These are phyloP conservation scores for Metschnikowia santaceciliae DNA, from an alignment of 805 yeast genomes.

Conservation along the genomic window DNA sequence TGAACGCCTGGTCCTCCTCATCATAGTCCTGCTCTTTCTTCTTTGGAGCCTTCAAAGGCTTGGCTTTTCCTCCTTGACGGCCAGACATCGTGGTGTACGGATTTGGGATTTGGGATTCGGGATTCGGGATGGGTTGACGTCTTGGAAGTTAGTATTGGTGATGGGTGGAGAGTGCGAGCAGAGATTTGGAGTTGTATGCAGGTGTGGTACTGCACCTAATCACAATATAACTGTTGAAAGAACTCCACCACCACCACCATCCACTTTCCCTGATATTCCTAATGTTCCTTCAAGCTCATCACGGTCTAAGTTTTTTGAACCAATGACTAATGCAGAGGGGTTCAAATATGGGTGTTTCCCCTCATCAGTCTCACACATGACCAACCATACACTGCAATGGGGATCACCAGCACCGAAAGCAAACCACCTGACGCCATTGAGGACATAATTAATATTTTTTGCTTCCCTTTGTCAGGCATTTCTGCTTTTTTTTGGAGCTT, in stretches of 20 bases:
- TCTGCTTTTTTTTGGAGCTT: too few relatives aligned
- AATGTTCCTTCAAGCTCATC: too few relatives aligned
- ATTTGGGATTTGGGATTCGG: neutral
- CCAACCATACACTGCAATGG: conserved; percentile 49
- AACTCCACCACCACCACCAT: too few relatives aligned
- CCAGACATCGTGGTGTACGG: conserved; percentile 62
- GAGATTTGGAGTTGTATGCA: neutral
- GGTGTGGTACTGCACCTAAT: neutral
- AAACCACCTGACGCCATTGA: conserved; percentile 67
- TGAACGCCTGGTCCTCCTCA: conserved; percentile 87
- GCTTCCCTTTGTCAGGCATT: too few relatives aligned
- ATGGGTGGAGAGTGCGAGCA: neutral
- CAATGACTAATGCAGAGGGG: conserved; percentile 55
- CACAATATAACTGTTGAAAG: too few relatives aligned
- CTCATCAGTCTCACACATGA: conserved; percentile 47
- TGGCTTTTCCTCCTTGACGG: conserved; percentile 96
- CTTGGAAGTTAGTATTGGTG: neutral
- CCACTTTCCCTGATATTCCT: too few relatives aligned
- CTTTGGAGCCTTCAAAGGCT: conserved; percentile 86
- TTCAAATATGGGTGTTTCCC: conserved; percentile 39
- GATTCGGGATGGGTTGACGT: too few relatives aligned
- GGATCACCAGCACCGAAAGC: conserved; percentile 72
- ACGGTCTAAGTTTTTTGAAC: conserved; percentile 30
- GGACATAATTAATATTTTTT: conserved; percentile 31
- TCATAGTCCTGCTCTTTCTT: conserved; percentile 71